Evolutionary conservation across 352 stramenopile species (phyloP).

Genomic region (Phytophthora macrochlamydospora): DNA sequence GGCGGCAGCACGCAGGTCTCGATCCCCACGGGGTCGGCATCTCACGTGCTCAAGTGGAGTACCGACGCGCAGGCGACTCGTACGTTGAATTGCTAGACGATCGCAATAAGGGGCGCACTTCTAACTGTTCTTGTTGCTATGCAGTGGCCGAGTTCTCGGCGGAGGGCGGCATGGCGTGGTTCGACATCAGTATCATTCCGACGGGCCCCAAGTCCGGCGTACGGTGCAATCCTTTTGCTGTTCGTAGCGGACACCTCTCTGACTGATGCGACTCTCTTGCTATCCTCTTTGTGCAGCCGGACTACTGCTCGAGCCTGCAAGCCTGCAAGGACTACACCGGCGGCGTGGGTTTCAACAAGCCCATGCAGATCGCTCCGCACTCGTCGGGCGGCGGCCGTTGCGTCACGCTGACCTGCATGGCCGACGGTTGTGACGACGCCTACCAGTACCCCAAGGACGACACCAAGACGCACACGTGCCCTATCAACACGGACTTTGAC

Average conservation of each 20-base stretch:
- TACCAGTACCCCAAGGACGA: slow-evolving; percentile 78
- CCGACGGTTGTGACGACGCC: slow-evolving; percentile 55
- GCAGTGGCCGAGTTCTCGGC: slow-evolving; percentile 72
- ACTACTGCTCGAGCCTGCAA: slow-evolving; percentile 55
- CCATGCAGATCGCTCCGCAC: slow-evolving; percentile 66
- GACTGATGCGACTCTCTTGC: slow-evolving; percentile 17
- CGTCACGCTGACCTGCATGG: slow-evolving; percentile 54
- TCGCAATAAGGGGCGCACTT: background rate
- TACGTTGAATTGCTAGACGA: slow-evolving; percentile 33
- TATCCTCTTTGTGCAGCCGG: slow-evolving; percentile 34
- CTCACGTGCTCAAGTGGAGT: slow-evolving; percentile 60
- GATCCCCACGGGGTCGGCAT: slow-evolving; percentile 37
- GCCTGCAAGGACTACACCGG: slow-evolving; percentile 68
- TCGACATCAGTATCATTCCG: slow-evolving; percentile 81
- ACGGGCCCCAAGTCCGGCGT: slow-evolving; percentile 65
- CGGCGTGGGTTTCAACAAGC: slow-evolving; percentile 64
- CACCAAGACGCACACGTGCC: slow-evolving; percentile 71
- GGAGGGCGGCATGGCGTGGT: slow-evolving; percentile 58
- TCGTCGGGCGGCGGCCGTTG: slow-evolving; percentile 44
- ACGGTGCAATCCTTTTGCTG: slow-evolving; percentile 31
- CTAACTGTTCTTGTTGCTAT: slow-evolving; percentile 6
- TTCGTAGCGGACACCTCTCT: slow-evolving; percentile 1
- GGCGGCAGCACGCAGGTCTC: slow-evolving; percentile 39
- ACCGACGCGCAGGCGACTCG: slow-evolving; percentile 55
- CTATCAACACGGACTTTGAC: slow-evolving; percentile 50